Percentiles rank a stretch among this genome's conserved stretches.
phyloP scores from a whole-genome alignment of 2,329 filamentous ascomycete species.

The Biscogniauxia mediterranea region DNA sequence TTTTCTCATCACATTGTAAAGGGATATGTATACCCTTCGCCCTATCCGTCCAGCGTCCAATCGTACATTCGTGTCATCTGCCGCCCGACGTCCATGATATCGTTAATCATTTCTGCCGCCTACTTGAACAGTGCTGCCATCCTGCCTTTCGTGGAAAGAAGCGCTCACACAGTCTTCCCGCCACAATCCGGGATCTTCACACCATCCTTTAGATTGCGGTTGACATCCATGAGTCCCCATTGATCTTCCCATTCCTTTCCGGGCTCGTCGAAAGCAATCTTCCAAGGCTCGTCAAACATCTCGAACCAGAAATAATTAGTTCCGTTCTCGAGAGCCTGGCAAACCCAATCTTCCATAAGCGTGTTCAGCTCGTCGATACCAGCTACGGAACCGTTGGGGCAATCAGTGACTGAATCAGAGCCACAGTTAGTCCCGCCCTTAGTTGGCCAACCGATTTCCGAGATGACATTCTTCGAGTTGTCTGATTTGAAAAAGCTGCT shows the following conservation, averaged over 20 bases:
- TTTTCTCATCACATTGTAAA: background rate
- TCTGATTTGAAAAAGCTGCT: slow-evolving; percentile 62
- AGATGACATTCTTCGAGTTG: slow-evolving; percentile 70
- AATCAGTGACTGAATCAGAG: slow-evolving; percentile 46
- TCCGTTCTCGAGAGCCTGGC: slow-evolving; percentile 72
- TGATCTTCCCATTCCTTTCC: slow-evolving; percentile 87
- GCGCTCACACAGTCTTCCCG: slow-evolving; percentile 60
- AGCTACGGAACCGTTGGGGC: slow-evolving; percentile 69
- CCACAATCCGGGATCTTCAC: slow-evolving; percentile 85
- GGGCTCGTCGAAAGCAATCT: slow-evolving; percentile 67
- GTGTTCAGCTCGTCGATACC: slow-evolving; percentile 77
- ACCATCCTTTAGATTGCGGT: slow-evolving; percentile 79
- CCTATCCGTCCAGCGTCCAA: background rate
- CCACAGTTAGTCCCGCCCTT: slow-evolving; percentile 79
- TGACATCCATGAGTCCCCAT: slow-evolving; percentile 87
- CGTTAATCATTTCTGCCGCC: too few species aligned
- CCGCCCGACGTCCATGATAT: background rate
- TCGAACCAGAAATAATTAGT: slow-evolving; percentile 98
- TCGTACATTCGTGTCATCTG: background rate
- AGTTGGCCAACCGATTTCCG: slow-evolving; percentile 89
- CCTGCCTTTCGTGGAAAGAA: background rate
- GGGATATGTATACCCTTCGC: background rate
- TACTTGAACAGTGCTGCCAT: too few species aligned
- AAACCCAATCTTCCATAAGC: slow-evolving; percentile 87
- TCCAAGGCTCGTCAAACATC: slow-evolving; percentile 97